A percentile compares a stretch with the other conserved stretches of the same genome.
Evolutionary conservation across 768 basidiomycete species (phyloP).

Genomic region (Polyporus arcularius): DNA sequence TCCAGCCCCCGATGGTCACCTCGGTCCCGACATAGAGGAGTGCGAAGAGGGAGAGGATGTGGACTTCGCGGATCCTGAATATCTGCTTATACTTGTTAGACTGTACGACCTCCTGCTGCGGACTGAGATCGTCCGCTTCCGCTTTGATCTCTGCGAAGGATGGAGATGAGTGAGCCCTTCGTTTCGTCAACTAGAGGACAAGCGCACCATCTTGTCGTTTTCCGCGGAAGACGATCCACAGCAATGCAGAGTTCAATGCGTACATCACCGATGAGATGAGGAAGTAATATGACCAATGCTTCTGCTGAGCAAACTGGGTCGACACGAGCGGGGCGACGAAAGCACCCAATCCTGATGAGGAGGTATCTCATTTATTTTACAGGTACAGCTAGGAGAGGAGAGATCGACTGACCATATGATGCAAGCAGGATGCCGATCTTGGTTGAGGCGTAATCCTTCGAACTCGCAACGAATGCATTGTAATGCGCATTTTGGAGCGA

Average conservation of each 20-base stretch:
- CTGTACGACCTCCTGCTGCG: conserved; percentile 30
- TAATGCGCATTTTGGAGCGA: conserved; percentile 64
- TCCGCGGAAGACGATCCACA: conserved; percentile 31
- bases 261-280: conserved; percentile 35
- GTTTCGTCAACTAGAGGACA: not conserved
- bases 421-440: conserved; percentile 75
- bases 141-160: conserved; percentile 29
- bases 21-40: conserved; percentile 47
- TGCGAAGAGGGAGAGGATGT: conserved; percentile 39
- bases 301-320: conserved; percentile 50
- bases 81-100: conserved; percentile 36
- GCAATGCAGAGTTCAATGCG: conserved; percentile 17
- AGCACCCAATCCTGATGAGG: conserved; percentile 52
- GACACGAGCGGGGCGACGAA: conserved; percentile 52
- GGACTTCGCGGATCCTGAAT: conserved; percentile 35
- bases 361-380: too few relatives aligned
- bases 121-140: conserved; percentile 23
- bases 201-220: conserved; percentile 28
- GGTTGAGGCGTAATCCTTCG: conserved; percentile 43
- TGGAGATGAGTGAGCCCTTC: too few relatives aligned
- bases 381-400: too few relatives aligned
- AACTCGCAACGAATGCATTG: conserved; percentile 65
- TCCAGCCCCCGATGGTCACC: conserved; percentile 47
- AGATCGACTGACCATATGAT: conserved; percentile 50
- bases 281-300: conserved; percentile 47